Percentiles rank a stretch among this genome's conserved stretches.
Evolutionary conservation across 768 basidiomycete species (phyloP).

Genomic region (Agaricus bisporus): DNA sequence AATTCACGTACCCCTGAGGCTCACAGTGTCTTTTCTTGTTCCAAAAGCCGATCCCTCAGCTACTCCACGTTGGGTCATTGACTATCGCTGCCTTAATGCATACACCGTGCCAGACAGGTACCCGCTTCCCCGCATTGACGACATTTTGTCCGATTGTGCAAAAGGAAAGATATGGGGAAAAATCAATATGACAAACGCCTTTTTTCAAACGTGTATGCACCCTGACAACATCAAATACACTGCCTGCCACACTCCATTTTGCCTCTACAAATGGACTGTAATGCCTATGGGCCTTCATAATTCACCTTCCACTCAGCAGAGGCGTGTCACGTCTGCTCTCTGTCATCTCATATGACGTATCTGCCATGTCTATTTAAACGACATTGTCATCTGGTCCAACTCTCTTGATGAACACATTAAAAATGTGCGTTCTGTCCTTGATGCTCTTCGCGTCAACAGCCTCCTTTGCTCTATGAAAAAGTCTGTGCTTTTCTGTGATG

Average conservation of each 20-base stretch:
- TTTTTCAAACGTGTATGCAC: slow-evolving; percentile 28
- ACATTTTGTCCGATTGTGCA: slow-evolving; percentile 24
- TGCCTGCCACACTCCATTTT: slow-evolving; percentile 19
- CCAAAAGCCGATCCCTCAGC: slow-evolving; percentile 4
- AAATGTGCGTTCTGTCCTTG: slow-evolving; percentile 20
- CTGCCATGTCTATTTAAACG: slow-evolving; percentile 28
- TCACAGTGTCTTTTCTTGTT: slow-evolving; percentile 11
- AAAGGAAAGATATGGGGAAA: slow-evolving; percentile 29
- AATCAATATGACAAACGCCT: slow-evolving; percentile 32
- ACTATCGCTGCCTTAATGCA: slow-evolving; percentile 24
- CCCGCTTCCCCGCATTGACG: slow-evolving; percentile 13
- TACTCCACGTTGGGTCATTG: slow-evolving; percentile 29
- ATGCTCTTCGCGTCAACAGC: slow-evolving; percentile 11
- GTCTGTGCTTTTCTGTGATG: slow-evolving; percentile 13
- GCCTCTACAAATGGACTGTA: slow-evolving; percentile 29
- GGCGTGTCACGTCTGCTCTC: slow-evolving; percentile 26
- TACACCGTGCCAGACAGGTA: slow-evolving; percentile 10
- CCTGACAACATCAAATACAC: slow-evolving; percentile 21
- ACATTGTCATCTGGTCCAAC: slow-evolving; percentile 38
- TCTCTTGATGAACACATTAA: slow-evolving; percentile 24
- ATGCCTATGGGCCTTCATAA: slow-evolving; percentile 31
- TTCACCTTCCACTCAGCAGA: slow-evolving; percentile 23
- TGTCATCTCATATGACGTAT: slow-evolving; percentile 27
- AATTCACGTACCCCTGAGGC: no score
- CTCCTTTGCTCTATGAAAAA: slow-evolving; percentile 16